phyloP scores from a whole-genome alignment of 2,329 filamentous ascomycete genomes.

The Keithomyces neogunnii region DNA sequence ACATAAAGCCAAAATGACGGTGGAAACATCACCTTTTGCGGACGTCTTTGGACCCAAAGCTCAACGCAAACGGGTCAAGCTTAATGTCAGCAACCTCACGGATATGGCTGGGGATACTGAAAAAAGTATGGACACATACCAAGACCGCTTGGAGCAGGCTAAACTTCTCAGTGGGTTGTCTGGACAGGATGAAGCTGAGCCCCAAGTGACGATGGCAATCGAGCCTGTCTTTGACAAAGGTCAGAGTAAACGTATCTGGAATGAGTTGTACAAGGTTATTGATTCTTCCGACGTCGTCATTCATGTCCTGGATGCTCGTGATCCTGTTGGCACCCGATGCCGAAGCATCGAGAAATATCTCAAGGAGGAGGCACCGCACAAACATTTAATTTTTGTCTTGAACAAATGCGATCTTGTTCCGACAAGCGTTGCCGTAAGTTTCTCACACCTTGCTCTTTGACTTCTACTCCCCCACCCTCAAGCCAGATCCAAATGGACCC shows the following conservation, averaged over 20 bases:
- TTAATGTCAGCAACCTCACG: slow-evolving; percentile 71
- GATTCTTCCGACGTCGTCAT: slow-evolving; percentile 94
- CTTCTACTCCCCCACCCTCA: slow-evolving; percentile 8
- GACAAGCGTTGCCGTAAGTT: slow-evolving; percentile 88
- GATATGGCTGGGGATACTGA: slow-evolving; percentile 75
- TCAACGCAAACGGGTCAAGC: slow-evolving; percentile 85
- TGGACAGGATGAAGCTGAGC: slow-evolving; percentile 44
- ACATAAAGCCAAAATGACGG: slow-evolving; percentile 87
- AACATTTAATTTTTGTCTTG: slow-evolving; percentile 59
- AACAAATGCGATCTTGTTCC: slow-evolving; percentile 70
- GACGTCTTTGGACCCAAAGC: slow-evolving; percentile 92
- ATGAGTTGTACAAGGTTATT: slow-evolving; percentile 91
- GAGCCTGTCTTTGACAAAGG: slow-evolving; percentile 92
- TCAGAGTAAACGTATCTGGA: slow-evolving; percentile 93
- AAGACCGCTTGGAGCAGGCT: slow-evolving; percentile 72
- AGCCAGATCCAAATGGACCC: slow-evolving; percentile 26
- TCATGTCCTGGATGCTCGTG: slow-evolving; percentile 85
- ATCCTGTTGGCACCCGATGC: slow-evolving; percentile 85
- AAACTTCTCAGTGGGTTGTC: slow-evolving; percentile 66
- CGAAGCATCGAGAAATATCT: slow-evolving; percentile 77
- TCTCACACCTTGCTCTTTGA: neutral
- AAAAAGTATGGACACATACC: slow-evolving; percentile 73
- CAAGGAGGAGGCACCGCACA: slow-evolving; percentile 86
- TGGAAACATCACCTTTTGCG: slow-evolving; percentile 77
- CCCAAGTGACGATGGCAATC: slow-evolving; percentile 50